phyloP scores from a whole-genome alignment of 805 yeast species.

The Candida boidinii region DNA sequence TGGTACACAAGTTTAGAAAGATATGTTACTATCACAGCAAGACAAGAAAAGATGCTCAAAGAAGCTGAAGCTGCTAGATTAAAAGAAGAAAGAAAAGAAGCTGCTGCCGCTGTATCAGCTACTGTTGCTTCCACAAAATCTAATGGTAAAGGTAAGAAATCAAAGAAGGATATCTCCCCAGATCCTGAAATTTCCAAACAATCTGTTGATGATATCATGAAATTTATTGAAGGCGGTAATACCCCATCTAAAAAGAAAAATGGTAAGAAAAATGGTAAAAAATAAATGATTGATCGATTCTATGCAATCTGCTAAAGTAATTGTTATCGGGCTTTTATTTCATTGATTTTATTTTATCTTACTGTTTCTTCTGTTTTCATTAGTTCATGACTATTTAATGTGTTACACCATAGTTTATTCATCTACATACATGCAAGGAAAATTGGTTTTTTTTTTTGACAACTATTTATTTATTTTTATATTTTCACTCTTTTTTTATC shows the following conservation, averaged over 20 bases:
- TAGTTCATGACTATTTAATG: no score
- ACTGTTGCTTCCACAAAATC: slow-evolving; percentile 3
- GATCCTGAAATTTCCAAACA: slow-evolving; percentile 52
- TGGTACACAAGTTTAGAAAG: slow-evolving; percentile 53
- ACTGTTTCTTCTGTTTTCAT: no score
- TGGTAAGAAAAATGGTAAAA: slow-evolving; percentile 16
- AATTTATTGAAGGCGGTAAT: slow-evolving; percentile 57
- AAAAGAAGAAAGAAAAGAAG: slow-evolving; percentile 14
- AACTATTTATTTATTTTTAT: no score
- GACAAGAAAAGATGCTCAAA: slow-evolving; percentile 29
- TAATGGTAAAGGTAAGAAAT: slow-evolving; percentile 18
- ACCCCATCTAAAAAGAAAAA: slow-evolving; percentile 20
- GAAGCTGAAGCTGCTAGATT: slow-evolving; percentile 14
- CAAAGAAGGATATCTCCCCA: slow-evolving; percentile 25
- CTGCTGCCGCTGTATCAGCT: slow-evolving; percentile 11
- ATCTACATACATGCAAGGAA: no score
- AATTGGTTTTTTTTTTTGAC: no score
- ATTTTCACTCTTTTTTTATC: no score
- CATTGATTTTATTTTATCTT: no score
- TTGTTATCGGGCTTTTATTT: neutral
- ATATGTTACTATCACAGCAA: slow-evolving; percentile 37
- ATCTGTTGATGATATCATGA: slow-evolving; percentile 65
- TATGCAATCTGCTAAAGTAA: no score
- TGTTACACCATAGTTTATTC: no score
- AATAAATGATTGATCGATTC: no score